These are phyloP conservation scores for Ceriops decandra DNA, from an alignment of 345 rosid species.

Conservation along the genomic window DNA sequence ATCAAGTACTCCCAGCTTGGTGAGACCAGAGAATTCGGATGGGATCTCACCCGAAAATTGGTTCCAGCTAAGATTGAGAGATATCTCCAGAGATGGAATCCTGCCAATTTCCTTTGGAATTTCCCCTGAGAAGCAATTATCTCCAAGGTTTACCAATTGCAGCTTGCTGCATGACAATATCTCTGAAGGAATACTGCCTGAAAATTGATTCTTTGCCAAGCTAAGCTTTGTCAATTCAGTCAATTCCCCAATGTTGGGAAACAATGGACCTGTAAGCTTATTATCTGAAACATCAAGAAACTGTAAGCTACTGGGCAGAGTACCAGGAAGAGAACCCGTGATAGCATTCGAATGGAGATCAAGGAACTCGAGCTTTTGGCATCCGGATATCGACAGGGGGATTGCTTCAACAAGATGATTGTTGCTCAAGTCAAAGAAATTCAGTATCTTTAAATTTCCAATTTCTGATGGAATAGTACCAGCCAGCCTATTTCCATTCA, in stretches of 20 bases:
- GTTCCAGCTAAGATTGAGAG: constrained; percentile 86
- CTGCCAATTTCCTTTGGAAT: constrained; percentile 78
- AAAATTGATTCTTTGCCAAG: constrained; percentile 58
- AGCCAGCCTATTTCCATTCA: constrained; percentile 61
- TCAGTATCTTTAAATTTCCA: constrained; percentile 54
- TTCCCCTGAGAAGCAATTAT: constrained; percentile 63
- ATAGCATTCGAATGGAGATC: constrained; percentile 81
- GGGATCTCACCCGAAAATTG: constrained; percentile 70
- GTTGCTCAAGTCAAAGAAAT: constrained; percentile 69
- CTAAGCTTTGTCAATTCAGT: constrained; percentile 71
- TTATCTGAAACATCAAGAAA: constrained; percentile 71
- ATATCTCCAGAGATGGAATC: constrained; percentile 67
- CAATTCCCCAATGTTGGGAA: constrained; percentile 58
- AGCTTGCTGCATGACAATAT: constrained; percentile 66
- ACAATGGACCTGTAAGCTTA: constrained; percentile 54
- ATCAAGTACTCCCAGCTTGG: constrained; percentile 68
- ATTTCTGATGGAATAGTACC: constrained; percentile 80
- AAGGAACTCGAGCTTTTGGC: constrained; percentile 59
- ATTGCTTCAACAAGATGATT: constrained; percentile 65
- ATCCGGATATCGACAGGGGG: constrained; percentile 55
- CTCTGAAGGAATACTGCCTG: constrained; percentile 68
- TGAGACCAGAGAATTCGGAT: constrained; percentile 60
- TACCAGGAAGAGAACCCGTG: constrained; percentile 59
- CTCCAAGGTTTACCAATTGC: constrained; percentile 68
- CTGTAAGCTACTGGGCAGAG: constrained; percentile 63